Base-by-base conservation (phyloP, 2,329 filamentous ascomycete genomes). In the Paecilomyces variotii region DNA sequence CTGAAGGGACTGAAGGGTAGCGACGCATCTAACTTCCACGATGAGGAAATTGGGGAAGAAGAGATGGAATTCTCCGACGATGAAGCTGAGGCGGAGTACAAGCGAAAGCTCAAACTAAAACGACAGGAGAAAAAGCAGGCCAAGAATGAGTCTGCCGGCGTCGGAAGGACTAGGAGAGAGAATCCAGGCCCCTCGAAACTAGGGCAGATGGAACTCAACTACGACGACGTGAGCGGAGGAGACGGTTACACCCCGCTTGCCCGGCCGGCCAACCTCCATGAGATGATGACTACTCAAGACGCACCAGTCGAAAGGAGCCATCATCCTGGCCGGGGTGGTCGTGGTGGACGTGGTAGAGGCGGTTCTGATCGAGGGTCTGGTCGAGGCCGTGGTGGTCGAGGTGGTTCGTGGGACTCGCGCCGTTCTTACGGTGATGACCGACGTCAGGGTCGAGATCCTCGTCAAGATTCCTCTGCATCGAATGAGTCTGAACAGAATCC, bases 21-120 rank as follows among this genome's bases (percentile, higher is more conserved):
- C 9, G 94, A 99, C 73, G 93, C 94, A 7, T 96, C 91, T 56
- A 97, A 97, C 70, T 82, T 96, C 57, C 89, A 96, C 73, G 94
- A 97, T 65, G 94, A 99, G 72, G 93, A 97, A 76, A 83, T 91
- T 6, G 86, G 78, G 14, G 87, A 89, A 32, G 90, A 96, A 39
- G 93, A 97, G 71, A 84, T 91, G 65, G 94, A 97, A 70, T 97
- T 97, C 72, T 97, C 93, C 0, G 94, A 99, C 65, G 94, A 99
- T 67, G 94, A 99, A 75, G 89, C 90, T 65, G 94, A 99, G 74
- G 88, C 88, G 6, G 90, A 91, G 66, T 85, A 91, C 70, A 95
- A 88, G 76, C 79, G 83, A 58, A 81, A 82, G 60, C 67, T 85
- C 56, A 91, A 91, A 74, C 82, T 86, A 62, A 87, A 87, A 74